A percentile compares a stretch with the other conserved stretches of the same genome.
phyloP scores from a whole-genome alignment of 2,329 filamentous ascomycete genomes.

The Hypoxylon sp. region DNA sequence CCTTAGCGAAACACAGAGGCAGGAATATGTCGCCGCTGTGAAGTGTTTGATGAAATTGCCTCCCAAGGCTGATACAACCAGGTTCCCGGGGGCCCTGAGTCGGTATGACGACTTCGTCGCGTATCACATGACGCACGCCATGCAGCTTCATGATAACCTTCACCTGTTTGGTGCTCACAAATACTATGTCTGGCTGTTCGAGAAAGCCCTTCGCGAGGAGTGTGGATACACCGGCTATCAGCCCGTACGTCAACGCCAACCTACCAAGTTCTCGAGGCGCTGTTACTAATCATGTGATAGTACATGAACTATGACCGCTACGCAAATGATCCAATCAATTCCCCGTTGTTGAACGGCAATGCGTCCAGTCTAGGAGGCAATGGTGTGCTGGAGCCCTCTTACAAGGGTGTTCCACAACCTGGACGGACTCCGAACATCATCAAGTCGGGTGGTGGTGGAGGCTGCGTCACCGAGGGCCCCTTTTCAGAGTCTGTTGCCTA shows the following conservation, averaged over 20 bases:
- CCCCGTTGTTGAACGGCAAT: slow-evolving; percentile 69
- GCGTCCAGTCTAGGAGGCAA: slow-evolving; percentile 65
- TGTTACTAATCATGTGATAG: slow-evolving; percentile 46
- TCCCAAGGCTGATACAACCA: slow-evolving; percentile 44
- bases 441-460: slow-evolving; percentile 66
- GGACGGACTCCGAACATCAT: slow-evolving; percentile 59
- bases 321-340: slow-evolving; percentile 62
- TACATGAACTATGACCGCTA: slow-evolving; percentile 69
- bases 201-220: slow-evolving; percentile 54
- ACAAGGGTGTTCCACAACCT: slow-evolving; percentile 50
- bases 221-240: slow-evolving; percentile 55
- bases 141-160: slow-evolving; percentile 50
- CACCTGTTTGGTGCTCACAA: slow-evolving; percentile 52
- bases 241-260: slow-evolving; percentile 46
- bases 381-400: slow-evolving; percentile 54
- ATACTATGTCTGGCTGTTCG: slow-evolving; percentile 54
- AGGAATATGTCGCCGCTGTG: slow-evolving; percentile 52
- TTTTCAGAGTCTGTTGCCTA: slow-evolving; percentile 57
- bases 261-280: neutral
- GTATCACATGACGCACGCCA: slow-evolving; percentile 51
- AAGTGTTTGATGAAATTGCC: slow-evolving; percentile 51
- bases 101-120: slow-evolving; percentile 54
- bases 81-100: slow-evolving; percentile 51
- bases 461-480: slow-evolving; percentile 67
- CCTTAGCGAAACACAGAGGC: slow-evolving; percentile 48